Evolutionary conservation across 2,329 filamentous ascomycete species (phyloP).

Genomic region (Colletotrichum echinochloae): DNA sequence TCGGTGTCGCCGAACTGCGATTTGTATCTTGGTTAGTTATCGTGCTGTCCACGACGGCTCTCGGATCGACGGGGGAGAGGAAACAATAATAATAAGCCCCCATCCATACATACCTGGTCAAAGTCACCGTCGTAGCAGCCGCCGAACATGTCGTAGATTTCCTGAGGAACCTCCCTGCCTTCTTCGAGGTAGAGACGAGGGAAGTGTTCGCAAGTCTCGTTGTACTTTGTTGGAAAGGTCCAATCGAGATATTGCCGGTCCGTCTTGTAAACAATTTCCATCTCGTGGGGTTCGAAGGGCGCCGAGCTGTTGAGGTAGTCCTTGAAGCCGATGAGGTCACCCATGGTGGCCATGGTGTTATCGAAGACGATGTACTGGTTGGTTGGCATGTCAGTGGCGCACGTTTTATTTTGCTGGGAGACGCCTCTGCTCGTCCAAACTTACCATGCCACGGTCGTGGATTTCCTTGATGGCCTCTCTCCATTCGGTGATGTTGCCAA

Average conservation of each 20-base stretch:
- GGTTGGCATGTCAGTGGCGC: conserved; percentile 65
- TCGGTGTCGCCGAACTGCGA: conserved; percentile 68
- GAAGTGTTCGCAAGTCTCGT: conserved; percentile 64
- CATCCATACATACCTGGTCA: conserved; percentile 60
- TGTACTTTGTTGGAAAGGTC: conserved; percentile 62
- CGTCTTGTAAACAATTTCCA: conserved; percentile 68
- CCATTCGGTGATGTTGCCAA: conserved; percentile 70
- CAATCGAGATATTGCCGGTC: conserved; percentile 70
- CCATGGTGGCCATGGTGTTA: conserved; percentile 74
- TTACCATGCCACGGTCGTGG: conserved; percentile 65
- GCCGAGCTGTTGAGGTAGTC: conserved; percentile 69
- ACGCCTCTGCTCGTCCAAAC: conserved; percentile 55
- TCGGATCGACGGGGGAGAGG: neutral
- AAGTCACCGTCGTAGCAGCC: conserved; percentile 74
- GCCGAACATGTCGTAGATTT: conserved; percentile 59
- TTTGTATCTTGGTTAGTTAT: neutral
- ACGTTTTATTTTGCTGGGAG: neutral
- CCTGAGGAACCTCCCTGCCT: conserved; percentile 61
- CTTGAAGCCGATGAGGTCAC: conserved; percentile 72
- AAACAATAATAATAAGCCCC: neutral
- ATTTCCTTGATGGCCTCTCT: conserved; percentile 68
- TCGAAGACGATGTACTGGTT: conserved; percentile 76
- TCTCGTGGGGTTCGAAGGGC: conserved; percentile 66
- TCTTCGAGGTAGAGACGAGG: conserved; percentile 72
- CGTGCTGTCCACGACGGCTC: no score